These are phyloP conservation scores for Postia placenta DNA, from an alignment of 768 basidiomycete genomes.

Conservation along the genomic window DNA sequence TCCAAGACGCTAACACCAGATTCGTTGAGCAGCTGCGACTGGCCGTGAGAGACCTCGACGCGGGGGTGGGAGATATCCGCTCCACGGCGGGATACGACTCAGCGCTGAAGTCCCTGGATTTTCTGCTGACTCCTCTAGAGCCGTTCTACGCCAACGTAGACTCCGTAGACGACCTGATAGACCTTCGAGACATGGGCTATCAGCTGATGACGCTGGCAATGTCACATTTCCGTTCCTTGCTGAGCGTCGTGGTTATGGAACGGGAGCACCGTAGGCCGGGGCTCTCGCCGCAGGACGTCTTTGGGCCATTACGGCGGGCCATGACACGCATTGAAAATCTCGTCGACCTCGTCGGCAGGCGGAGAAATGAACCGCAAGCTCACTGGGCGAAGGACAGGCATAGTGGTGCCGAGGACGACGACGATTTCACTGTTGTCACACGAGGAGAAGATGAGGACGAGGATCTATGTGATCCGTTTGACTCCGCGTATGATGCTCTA, in stretches of 20 bases:
- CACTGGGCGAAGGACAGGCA: too few relatives aligned
- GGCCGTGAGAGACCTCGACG: background rate
- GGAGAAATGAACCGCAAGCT: too few relatives aligned
- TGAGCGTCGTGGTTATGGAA: background rate
- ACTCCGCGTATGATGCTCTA: too few relatives aligned
- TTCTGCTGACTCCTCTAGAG: background rate
- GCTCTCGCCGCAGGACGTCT: too few relatives aligned
- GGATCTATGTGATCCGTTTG: too few relatives aligned
- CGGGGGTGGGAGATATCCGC: background rate
- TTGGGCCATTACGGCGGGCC: too few relatives aligned
- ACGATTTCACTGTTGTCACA: too few relatives aligned
- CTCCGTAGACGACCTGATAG: background rate
- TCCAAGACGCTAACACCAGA: background rate
- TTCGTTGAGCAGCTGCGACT: background rate
- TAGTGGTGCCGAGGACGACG: too few relatives aligned
- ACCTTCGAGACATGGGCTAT: background rate
- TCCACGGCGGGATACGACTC: background rate
- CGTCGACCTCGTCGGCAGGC: too few relatives aligned
- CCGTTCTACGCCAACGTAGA: background rate
- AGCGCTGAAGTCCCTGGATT: background rate
- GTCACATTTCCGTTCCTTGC: background rate
- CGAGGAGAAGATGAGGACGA: too few relatives aligned
- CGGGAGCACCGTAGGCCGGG: background rate
- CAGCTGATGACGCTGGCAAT: conserved; percentile 3
- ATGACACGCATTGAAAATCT: too few relatives aligned